Conservation (phyloP, 179 eudicot species). For the Spinacia oleracea region DNA sequence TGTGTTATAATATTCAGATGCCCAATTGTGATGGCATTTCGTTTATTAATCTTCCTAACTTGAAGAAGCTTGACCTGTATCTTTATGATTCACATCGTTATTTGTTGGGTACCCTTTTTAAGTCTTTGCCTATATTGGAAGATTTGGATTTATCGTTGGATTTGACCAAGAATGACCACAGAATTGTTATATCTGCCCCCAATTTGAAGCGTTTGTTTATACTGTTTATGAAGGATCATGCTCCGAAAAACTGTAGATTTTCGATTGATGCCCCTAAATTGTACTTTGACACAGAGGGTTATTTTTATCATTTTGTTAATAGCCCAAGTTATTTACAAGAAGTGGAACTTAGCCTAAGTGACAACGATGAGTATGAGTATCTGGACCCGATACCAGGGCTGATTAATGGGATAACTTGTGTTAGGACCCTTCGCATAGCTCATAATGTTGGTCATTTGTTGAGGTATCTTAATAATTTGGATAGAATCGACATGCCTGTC, state of each 20-base stretch:
- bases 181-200: not conserved
- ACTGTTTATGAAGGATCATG: too few species aligned
- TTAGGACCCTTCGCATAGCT: too few species aligned
- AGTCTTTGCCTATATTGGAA: not conserved
- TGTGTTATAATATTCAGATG: too few species aligned
- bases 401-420: too few species aligned
- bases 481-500: too few species aligned
- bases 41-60: not conserved
- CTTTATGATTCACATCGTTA: not conserved
- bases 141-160: not conserved
- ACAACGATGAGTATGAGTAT: too few species aligned
- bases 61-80: not conserved
- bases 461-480: too few species aligned
- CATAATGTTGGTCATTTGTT: too few species aligned
- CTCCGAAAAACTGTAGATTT: not conserved
- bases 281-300: not conserved
- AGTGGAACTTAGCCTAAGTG: too few species aligned
- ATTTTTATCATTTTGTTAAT: not conserved
- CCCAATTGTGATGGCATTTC: too few species aligned
- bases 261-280: not conserved
- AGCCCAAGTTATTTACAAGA: too few species aligned
- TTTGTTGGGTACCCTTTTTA: not conserved
- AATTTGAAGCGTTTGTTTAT: not conserved
- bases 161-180: not conserved
- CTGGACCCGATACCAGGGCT: too few species aligned